These are phyloP conservation scores for Piper betle DNA, from an alignment of 164 flowering plant genomes.

Conservation along the genomic window DNA sequence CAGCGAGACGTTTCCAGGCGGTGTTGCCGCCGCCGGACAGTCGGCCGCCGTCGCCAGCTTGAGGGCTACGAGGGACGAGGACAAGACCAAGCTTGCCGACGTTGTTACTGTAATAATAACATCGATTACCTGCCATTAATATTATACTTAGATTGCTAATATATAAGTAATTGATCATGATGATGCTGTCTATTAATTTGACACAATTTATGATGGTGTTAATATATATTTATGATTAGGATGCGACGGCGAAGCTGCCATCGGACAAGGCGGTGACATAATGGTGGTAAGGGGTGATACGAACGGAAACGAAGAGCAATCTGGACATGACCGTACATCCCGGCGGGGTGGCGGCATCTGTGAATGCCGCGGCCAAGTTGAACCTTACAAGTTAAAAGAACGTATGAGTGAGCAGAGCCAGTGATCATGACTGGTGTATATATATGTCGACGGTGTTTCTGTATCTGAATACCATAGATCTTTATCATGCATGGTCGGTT, in stretches of 20 bases:
- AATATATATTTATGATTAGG: constrained; percentile 15
- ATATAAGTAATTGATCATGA: too few species aligned
- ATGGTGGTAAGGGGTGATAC: constrained; percentile 43
- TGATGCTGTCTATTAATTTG: too few species aligned
- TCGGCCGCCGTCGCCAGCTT: constrained; percentile 45
- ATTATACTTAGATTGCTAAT: too few species aligned
- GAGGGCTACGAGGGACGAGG: constrained; percentile 8
- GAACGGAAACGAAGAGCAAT: constrained; percentile 52
- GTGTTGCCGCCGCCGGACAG: constrained; percentile 51
- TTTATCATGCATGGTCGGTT: too few species aligned
- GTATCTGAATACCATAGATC: too few species aligned
- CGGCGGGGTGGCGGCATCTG: constrained; percentile 53
- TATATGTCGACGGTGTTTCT: too few species aligned
- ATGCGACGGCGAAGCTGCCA: constrained; percentile 30
- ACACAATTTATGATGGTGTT: too few species aligned
- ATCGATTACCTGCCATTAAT: background rate
- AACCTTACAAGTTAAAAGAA: constrained; percentile 11
- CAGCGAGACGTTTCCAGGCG: constrained; percentile 31
- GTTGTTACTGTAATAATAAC: constrained; percentile 23
- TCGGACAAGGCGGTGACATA: constrained; percentile 42
- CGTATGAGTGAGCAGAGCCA: too few species aligned
- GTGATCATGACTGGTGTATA: too few species aligned
- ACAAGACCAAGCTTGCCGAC: constrained; percentile 44
- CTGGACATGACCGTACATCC: constrained; percentile 42
- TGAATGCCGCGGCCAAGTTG: constrained; percentile 57